A percentile compares a stretch with the other conserved stretches of the same genome.
Conservation (phyloP, 2,329 filamentous ascomycete species). For the Fusarium sp. region DNA sequence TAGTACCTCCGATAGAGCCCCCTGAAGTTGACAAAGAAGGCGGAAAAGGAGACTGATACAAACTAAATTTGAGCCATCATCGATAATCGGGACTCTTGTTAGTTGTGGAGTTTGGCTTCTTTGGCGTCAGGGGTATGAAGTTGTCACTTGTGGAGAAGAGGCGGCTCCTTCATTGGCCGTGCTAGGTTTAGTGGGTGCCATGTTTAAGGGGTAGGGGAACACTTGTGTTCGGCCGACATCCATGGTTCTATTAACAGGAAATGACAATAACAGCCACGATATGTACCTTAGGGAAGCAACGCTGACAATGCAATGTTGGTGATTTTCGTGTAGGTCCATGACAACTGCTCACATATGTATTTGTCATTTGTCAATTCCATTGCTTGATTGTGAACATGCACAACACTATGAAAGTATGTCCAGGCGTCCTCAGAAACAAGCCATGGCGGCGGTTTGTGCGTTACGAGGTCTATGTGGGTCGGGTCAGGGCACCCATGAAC, state of each 20-base stretch:
- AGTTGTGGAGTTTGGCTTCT: slow-evolving; percentile 30
- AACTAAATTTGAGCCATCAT: slow-evolving; percentile 41
- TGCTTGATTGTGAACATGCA: not conserved
- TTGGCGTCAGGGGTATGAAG: slow-evolving; percentile 40
- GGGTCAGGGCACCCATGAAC: not conserved
- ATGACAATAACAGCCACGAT: not conserved
- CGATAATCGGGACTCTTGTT: slow-evolving; percentile 21
- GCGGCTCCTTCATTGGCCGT: slow-evolving; percentile 15
- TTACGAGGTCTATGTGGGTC: not conserved
- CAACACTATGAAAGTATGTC: too few relatives aligned
- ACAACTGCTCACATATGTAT: not conserved
- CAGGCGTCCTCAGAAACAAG: not conserved
- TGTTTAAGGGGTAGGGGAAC: slow-evolving; percentile 26
- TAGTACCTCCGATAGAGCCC: not conserved
- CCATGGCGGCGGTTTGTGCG: not conserved
- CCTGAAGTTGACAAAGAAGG: slow-evolving; percentile 11
- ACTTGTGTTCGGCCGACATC: slow-evolving; percentile 30
- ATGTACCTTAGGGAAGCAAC: not conserved
- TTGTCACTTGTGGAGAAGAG: slow-evolving; percentile 34
- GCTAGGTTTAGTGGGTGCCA: slow-evolving; percentile 15
- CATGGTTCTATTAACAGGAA: not conserved
- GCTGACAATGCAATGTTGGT: not conserved
- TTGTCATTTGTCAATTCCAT: not conserved
- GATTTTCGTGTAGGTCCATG: not conserved
- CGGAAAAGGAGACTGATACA: slow-evolving; percentile 14